phyloP scores from a whole-genome alignment of 192 early-diverging fungal species.

The Coemansia guatemalensis region DNA sequence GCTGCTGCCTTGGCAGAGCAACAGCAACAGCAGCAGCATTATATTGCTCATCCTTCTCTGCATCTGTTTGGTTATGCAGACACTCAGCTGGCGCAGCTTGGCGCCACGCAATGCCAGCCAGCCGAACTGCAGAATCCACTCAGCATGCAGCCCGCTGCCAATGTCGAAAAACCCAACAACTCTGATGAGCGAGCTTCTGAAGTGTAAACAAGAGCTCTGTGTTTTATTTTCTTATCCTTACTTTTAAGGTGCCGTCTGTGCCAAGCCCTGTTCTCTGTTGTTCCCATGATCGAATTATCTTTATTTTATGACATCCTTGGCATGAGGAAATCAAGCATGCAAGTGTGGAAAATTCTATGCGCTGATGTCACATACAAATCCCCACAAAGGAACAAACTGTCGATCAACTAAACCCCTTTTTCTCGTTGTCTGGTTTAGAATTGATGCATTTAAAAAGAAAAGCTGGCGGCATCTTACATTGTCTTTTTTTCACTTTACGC shows the following conservation, averaged over 20 bases:
- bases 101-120: neutral
- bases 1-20: neutral
- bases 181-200: neutral
- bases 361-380: no score
- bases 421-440: neutral
- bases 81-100: neutral
- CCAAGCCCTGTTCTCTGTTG: neutral
- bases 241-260: neutral
- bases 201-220: neutral
- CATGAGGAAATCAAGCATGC: slow-evolving; percentile 1
- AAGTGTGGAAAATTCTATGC: neutral
- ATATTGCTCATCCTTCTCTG: neutral
- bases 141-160: neutral
- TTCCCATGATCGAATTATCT: neutral
- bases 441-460: neutral
- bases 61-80: neutral
- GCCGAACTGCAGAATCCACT: neutral
- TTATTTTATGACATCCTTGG: neutral
- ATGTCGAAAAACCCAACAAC: neutral
- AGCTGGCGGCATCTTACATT: neutral
- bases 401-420: neutral
- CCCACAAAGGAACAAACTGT: neutral
- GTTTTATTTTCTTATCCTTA: neutral
- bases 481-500: neutral
- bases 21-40: neutral